Evolutionary conservation across 2,329 filamentous ascomycete genomes (phyloP).

Genomic region (Sordariomycetes sp.): DNA sequence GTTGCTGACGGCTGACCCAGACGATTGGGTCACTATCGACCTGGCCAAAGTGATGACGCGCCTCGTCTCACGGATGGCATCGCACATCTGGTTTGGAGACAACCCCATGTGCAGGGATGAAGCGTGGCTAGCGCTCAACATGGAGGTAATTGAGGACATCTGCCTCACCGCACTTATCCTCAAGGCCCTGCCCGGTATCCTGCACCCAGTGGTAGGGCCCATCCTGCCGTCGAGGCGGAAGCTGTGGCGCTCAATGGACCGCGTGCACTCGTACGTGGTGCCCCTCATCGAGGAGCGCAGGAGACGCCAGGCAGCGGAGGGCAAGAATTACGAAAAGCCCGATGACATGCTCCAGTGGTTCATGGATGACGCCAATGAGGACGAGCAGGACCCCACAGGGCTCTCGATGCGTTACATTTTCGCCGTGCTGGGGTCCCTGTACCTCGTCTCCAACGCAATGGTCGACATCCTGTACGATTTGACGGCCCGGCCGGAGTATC

Average conservation of each 20-base stretch:
- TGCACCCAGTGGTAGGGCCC: constrained; percentile 28
- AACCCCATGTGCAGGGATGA: constrained; percentile 29
- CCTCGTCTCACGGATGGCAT: constrained; percentile 10
- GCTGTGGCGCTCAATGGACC: not conserved
- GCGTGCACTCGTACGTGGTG: not conserved
- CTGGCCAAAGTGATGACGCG: no score
- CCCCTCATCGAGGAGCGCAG: constrained; percentile 35
- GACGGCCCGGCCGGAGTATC: constrained; percentile 34
- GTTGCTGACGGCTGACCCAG: no score
- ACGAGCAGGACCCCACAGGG: constrained; percentile 37
- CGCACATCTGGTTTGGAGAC: constrained; percentile 28
- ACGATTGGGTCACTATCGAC: no score
- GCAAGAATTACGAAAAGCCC: constrained; percentile 26
- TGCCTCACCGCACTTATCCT: constrained; percentile 18
- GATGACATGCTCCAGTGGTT: constrained; percentile 38
- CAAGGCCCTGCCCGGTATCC: constrained; percentile 28
- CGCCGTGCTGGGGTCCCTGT: constrained; percentile 32
- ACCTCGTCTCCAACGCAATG: constrained; percentile 33
- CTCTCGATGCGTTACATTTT: constrained; percentile 33
- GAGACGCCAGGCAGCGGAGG: constrained; percentile 7
- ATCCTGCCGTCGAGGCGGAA: constrained; percentile 1
- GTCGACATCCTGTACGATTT: constrained; percentile 43
- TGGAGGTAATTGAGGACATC: constrained; percentile 32
- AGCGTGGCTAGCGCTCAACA: constrained; percentile 34
- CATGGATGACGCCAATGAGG: constrained; percentile 25